Evolutionary conservation across 1,284 basidiomycete genomes (phyloP).

Genomic region (Ganoderma boninense): DNA sequence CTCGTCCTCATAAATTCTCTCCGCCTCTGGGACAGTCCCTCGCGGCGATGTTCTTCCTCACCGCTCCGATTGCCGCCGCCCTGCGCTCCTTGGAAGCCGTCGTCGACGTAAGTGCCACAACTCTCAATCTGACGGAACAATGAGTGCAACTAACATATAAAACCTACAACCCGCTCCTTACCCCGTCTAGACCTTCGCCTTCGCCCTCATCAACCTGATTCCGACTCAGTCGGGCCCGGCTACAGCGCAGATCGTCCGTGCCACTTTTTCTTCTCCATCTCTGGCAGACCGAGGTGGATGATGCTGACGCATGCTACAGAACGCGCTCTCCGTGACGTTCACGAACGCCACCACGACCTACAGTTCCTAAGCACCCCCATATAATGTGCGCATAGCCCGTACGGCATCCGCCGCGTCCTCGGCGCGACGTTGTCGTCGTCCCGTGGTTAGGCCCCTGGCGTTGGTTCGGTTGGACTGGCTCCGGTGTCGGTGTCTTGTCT

Average conservation of each 20-base stretch:
- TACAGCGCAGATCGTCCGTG: neutral
- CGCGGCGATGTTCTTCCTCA: neutral
- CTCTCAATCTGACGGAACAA: no score
- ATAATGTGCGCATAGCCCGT: no score
- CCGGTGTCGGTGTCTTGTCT: no score
- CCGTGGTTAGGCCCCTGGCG: no score
- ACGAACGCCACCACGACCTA: constrained; percentile 5
- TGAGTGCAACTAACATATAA: neutral
- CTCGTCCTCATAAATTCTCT: neutral
- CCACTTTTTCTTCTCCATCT: neutral
- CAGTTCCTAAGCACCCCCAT: neutral
- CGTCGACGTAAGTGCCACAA: neutral
- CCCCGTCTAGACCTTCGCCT: neutral
- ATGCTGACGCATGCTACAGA: neutral
- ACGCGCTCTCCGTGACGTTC: constrained; percentile 2
- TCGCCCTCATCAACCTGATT: neutral
- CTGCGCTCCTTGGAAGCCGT: neutral
- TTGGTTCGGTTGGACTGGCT: no score
- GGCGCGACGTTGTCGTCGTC: no score
- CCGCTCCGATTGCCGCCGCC: neutral
- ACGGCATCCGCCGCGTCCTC: no score
- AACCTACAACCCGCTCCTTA: no score
- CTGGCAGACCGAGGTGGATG: no score
- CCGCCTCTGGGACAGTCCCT: neutral
- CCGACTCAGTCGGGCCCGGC: neutral